These are phyloP conservation scores for Zygosaccharomyces lentus DNA, from an alignment of 805 yeast genomes.

Conservation along the genomic window DNA sequence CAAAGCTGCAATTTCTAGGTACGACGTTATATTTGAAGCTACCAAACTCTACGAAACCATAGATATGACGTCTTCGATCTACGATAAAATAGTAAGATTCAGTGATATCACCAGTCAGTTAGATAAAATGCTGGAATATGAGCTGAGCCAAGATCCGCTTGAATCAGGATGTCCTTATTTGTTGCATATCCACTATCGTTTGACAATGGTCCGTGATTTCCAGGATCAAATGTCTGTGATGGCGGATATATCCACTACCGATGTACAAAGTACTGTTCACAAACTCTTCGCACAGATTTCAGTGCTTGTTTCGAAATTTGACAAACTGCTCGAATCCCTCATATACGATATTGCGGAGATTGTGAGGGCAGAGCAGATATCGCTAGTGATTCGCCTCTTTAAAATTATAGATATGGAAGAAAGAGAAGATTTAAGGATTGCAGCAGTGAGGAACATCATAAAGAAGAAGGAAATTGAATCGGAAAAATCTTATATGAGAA, in stretches of 20 bases:
- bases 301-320: slow-evolving; percentile 54
- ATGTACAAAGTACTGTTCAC: slow-evolving; percentile 61
- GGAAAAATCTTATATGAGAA: slow-evolving; percentile 28
- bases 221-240: slow-evolving; percentile 66
- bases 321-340: slow-evolving; percentile 56
- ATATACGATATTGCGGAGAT: slow-evolving; percentile 69
- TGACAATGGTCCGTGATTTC: slow-evolving; percentile 71
- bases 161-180: slow-evolving; percentile 51
- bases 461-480: slow-evolving; percentile 31
- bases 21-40: slow-evolving; percentile 63
- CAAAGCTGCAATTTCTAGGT: slow-evolving; percentile 55
- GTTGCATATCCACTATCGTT: slow-evolving; percentile 61
- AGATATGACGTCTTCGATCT: slow-evolving; percentile 61
- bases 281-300: slow-evolving; percentile 36
- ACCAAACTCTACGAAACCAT: slow-evolving; percentile 69
- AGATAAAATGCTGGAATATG: slow-evolving; percentile 49
- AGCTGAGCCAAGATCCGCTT: slow-evolving; percentile 27
- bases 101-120: slow-evolving; percentile 47
- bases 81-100: slow-evolving; percentile 56
- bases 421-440: slow-evolving; percentile 62
- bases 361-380: slow-evolving; percentile 60
- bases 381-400: slow-evolving; percentile 65
- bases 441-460: slow-evolving; percentile 33
- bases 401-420: slow-evolving; percentile 80
- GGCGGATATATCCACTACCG: slow-evolving; percentile 52